Percentiles rank a stretch among this genome's conserved stretches.
Evolutionary conservation across 2,329 filamentous ascomycete species (phyloP).

Genomic region (Colletotrichum scovillei): DNA sequence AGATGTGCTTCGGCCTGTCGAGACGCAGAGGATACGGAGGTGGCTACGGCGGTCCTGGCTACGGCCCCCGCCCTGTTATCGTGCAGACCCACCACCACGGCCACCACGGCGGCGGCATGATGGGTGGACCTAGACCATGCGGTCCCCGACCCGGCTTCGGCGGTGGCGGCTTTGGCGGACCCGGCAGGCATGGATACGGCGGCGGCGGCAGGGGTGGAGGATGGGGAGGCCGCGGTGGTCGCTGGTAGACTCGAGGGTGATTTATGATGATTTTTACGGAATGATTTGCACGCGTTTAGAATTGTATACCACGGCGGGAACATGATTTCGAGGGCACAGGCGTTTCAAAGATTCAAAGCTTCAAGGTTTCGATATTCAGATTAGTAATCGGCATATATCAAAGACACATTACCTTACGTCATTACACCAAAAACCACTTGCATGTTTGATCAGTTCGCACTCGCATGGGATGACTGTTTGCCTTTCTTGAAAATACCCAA

Average conservation of each 20-base stretch:
- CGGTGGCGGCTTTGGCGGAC: slow-evolving; percentile 1
- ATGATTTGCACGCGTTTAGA: neutral
- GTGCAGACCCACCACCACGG: slow-evolving; percentile 23
- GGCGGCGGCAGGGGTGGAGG: slow-evolving; percentile 4
- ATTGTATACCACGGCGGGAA: neutral
- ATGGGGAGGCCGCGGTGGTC: slow-evolving; percentile 10
- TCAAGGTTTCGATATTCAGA: neutral
- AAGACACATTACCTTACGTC: neutral
- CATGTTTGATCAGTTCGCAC: neutral
- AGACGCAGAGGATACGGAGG: slow-evolving; percentile 18
- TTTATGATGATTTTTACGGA: neutral
- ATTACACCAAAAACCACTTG: neutral
- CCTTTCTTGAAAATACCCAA: neutral
- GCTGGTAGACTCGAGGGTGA: neutral
- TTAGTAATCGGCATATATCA: neutral
- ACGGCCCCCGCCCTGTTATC: slow-evolving; percentile 21
- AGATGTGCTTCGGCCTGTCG: slow-evolving; percentile 29
- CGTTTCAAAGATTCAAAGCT: neutral
- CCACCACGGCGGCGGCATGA: slow-evolving; percentile 24
- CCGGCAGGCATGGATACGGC: slow-evolving; percentile 1
- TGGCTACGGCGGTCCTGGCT: slow-evolving; percentile 7
- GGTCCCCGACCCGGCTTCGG: slow-evolving; percentile 13
- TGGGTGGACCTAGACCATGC: neutral
- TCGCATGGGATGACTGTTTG: neutral
- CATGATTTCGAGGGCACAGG: neutral